Evolutionary conservation across 164 flowering plant genomes (phyloP), one percentile per base, ranked within the genome.

Genomic region (Vitis vinifera): DNA sequence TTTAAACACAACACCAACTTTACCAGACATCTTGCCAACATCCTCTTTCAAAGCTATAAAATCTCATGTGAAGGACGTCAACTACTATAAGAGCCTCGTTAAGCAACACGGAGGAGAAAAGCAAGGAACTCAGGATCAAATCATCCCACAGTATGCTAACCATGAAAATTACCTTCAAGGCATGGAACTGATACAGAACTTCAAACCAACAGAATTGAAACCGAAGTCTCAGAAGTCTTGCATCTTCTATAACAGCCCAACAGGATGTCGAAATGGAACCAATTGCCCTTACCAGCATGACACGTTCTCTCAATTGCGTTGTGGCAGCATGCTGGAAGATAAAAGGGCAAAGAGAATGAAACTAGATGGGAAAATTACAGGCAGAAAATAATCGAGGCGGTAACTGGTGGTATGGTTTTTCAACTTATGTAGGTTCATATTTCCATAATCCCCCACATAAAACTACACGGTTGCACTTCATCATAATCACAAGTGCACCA

Each of bases 71-170:
- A 82, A 81, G 76, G 84, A 81, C 55, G 47, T 55, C 9, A 71
- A 73, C 73, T 85, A 83, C 60, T 72, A 74, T 67, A 85, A 85
- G 79, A 67, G 64, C 68, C 76, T 81, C 1, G 64, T 85, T 53
- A 73, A 72, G 71, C 77, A 79, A 75, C 86, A 85, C 72, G 88
- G 86, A 17, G 74, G 59, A 53, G 81, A 73, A 50, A 67, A 47
- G 44, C 68, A 55, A 19, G 77, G 78, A 17, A 17, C 10, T 49
- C 2, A 13, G 29, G 69, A 51, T 3, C 50, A 27, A 0, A 55
- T 27, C 30, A 2, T n/a, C 51, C 51, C 15, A 49, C 52, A 48
- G 17, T 11, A 44, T 61, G 58, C 73, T 1, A 66, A 14, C 48
- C 47, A 30, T 55, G 31, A 56, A 51, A 48, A 65, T 67, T 11